Evolutionary conservation across 2,329 filamentous ascomycete species (phyloP), one percentile per base, ranked within the genome.

Genomic region (Penicillium nordicum): DNA sequence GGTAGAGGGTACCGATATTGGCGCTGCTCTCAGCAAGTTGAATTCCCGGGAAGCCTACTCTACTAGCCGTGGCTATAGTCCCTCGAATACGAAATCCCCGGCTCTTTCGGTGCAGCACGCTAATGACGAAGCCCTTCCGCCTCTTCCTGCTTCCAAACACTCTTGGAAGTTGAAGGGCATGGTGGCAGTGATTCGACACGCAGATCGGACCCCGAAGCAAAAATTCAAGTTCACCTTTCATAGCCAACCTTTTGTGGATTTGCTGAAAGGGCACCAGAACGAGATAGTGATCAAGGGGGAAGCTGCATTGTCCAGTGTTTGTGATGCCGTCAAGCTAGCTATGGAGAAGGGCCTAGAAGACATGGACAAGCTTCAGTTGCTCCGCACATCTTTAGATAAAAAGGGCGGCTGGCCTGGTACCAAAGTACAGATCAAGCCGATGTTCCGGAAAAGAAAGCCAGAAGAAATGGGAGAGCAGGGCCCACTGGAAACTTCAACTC

Each of bases 211-310:
- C 1, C 94, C 94, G 2, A 99, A 99, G 76, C 94, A 99, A 69
- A 99, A 99, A 72, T 97, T 97, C 81, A 99, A 99, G 72, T 99
- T 97, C 68, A 99, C 94, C 0, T 97, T 99, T 67, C 94, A 99
- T 70, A 96, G 92, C 0, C 90, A 92, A 60, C 94, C 94, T 0
- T 99, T 99, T 69, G 92, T 99, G 61, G 90, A 96, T 62, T 81
- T 99, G 4, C 83, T 99, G 41, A 96, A 93, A 71, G 94, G 94
- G 0, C 93, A 99, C 67, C 90, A 96, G 68, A 93, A 97, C 74
- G 94, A 99, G 71, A 94, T 99, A 1, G 81, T 99, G 2, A 83
- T 99, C 23, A 94, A 96, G 62, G 93, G 93, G 9, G 92, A 96
- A 70, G 87, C 91, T 38, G 94, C 94, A 0, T 77, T 99, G 43